A percentile compares a stretch with the other conserved stretches of the same genome.
These are phyloP conservation scores for Coleophoma eucalyptorum DNA, from an alignment of 2,329 filamentous ascomycete species.

Conservation along the genomic window DNA sequence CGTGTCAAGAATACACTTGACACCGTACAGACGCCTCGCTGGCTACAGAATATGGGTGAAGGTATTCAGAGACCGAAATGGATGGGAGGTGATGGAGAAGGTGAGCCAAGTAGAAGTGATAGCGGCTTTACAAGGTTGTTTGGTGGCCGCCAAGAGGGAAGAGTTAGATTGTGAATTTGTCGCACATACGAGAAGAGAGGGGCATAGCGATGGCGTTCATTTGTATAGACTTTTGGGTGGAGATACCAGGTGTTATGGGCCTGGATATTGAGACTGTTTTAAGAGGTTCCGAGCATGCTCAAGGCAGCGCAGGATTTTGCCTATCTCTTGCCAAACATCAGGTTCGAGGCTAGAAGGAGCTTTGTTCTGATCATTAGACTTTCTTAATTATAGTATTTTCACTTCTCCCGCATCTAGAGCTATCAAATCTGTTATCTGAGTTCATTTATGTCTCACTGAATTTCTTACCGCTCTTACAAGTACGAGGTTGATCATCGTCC, in stretches of 20 bases:
- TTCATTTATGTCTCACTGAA: too few relatives aligned
- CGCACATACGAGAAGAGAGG: background rate
- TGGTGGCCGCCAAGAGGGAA: slow-evolving; percentile 35
- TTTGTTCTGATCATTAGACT: too few relatives aligned
- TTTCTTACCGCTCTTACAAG: too few relatives aligned
- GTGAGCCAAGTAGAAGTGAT: slow-evolving; percentile 23
- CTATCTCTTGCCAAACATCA: too few relatives aligned
- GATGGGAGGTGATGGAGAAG: slow-evolving; percentile 62
- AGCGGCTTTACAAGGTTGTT: slow-evolving; percentile 56
- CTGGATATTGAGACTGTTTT: too few relatives aligned
- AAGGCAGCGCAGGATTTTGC: too few relatives aligned
- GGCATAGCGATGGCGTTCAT: slow-evolving; percentile 7
- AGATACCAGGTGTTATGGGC: background rate
- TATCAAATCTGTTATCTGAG: too few relatives aligned
- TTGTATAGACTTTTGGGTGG: background rate
- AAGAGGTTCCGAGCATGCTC: too few relatives aligned
- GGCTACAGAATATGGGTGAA: slow-evolving; percentile 69
- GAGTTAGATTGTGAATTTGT: slow-evolving; percentile 23
- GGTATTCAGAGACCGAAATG: slow-evolving; percentile 75
- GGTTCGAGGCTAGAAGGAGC: too few relatives aligned
- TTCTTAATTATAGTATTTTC: too few relatives aligned
- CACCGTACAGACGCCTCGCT: slow-evolving; percentile 73
- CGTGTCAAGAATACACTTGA: slow-evolving; percentile 92
- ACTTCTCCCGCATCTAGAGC: too few relatives aligned
- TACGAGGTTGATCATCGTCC: too few relatives aligned